Evolutionary conservation across 2,329 filamentous ascomycete genomes (phyloP).

Genomic region (Microdochium bolleyi): DNA sequence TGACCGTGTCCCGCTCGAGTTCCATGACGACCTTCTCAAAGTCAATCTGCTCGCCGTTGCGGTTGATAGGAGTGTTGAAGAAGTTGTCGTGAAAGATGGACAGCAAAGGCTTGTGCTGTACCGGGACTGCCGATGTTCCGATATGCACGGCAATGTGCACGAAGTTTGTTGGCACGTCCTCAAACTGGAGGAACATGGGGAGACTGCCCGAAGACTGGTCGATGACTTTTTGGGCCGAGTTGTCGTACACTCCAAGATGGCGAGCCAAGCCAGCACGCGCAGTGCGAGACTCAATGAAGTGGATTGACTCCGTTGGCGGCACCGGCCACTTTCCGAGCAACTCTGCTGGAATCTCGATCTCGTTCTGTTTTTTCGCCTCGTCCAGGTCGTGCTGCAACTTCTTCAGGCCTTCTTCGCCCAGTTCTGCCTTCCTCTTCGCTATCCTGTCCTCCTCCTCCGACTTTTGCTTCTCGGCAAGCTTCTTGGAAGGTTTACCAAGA

Average conservation of each 20-base stretch:
- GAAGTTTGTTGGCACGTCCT: conserved; percentile 89
- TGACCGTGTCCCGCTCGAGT: conserved; percentile 84
- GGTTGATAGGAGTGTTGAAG: conserved; percentile 82
- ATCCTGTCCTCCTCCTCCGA: conserved; percentile 71
- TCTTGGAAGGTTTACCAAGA: conserved; percentile 76
- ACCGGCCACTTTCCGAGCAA: conserved; percentile 78
- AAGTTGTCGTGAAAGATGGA: conserved; percentile 85
- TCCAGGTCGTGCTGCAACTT: conserved; percentile 69
- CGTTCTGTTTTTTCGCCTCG: conserved; percentile 79
- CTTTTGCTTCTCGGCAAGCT: conserved; percentile 75
- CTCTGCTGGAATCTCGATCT: conserved; percentile 73
- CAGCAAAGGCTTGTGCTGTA: conserved; percentile 77
- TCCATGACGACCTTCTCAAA: conserved; percentile 92
- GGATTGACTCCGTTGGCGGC: conserved; percentile 81
- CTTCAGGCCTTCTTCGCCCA: conserved; percentile 77
- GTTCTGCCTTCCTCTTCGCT: conserved; percentile 65
- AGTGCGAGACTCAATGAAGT: conserved; percentile 84
- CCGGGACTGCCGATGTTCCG: conserved; percentile 68
- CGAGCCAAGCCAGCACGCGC: conserved; percentile 75
- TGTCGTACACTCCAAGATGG: conserved; percentile 58
- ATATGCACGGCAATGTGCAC: conserved; percentile 77
- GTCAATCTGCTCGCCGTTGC: conserved; percentile 66
- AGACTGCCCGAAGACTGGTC: conserved; percentile 55
- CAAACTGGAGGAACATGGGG: conserved; percentile 94
- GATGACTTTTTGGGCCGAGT: conserved; percentile 66